Evolutionary conservation across 176 grass and related monocot genomes (phyloP).

Genomic region (Musa troglodytarum): DNA sequence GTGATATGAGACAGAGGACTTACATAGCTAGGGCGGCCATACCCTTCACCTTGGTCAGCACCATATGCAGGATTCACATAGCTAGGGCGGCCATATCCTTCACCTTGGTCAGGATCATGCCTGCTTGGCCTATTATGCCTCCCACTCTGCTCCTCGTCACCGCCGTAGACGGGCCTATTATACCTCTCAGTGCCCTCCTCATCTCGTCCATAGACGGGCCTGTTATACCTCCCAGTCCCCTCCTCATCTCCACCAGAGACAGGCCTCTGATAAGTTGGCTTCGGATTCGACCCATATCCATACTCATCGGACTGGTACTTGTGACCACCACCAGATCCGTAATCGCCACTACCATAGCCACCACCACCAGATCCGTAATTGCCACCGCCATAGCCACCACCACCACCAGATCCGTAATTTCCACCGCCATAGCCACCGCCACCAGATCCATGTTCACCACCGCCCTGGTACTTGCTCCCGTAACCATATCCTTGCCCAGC

Average conservation of each 20-base stretch:
- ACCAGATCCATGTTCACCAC: neutral
- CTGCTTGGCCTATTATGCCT: constrained; percentile 1
- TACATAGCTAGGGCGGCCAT: constrained; percentile 3
- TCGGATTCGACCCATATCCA: constrained; percentile 30
- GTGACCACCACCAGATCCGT: constrained; percentile 27
- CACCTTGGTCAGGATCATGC: constrained; percentile 6
- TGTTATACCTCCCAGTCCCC: neutral
- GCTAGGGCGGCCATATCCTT: constrained; percentile 8
- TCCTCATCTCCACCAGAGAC: neutral
- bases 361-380: too few relatives aligned
- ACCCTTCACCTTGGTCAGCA: constrained; percentile 7
- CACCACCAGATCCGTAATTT: constrained; percentile 25
- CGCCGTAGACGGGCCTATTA: neutral
- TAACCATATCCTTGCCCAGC: constrained; percentile 18
- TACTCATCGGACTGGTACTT: constrained; percentile 18
- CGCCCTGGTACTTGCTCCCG: constrained; percentile 23
- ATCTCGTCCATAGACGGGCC: neutral
- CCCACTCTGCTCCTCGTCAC: neutral
- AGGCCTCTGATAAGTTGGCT: constrained; percentile 7
- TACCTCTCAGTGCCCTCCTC: neutral
- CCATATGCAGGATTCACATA: neutral
- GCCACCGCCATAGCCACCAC: neutral
- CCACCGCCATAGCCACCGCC: too few relatives aligned
- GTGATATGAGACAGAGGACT: neutral
- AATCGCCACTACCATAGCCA: neutral